Base-by-base conservation (phyloP, 2,329 filamentous ascomycete species). In the Alternaria novae-zelandiae region DNA sequence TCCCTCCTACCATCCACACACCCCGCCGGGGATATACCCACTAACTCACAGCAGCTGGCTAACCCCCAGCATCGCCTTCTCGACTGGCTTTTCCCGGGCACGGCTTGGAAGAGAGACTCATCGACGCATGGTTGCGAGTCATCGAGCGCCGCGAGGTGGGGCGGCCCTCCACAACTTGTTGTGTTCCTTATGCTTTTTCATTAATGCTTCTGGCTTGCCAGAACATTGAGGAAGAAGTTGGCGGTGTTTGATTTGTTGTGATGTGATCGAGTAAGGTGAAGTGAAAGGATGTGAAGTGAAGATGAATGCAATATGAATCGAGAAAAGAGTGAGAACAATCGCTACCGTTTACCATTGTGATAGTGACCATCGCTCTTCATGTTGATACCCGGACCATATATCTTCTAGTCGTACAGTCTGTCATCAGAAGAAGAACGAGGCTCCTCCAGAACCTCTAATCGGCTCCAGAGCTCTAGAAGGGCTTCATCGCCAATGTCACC, bases 201-300 rank as follows among this genome's bases (percentile, higher is more conserved):
- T 63, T 60, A 46, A 25, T 56, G 23, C 15, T 10, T 41, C 36
- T 53, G 49, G 61, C 51, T 56, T 53, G 61, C 57, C 13, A 59
- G 57, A 15, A n/a, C 45, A 49, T 60, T 56, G 57, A 63, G 53
- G 61, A 56, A 63, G 61, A 44, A 45, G 49, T 11, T 32, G 9
- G 36, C 36, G 36, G 9, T 41, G 36, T 17, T 41, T 41, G 4
- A 17, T 41, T 30, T 44, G n/a, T 36, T 25, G 15, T 30, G 13
- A 15, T 23, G 17, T n/a, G 12, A 20, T 30, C 44, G 6, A 20
- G 28, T 25, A n/a, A 21, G 36, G 15, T 41, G 15, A 54, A 26
- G 51, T 54, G 13, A 41, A 17, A 17, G n/a, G 3, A 36, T 25
- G 17, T 12, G 23, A 44, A 15, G 10, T 36, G 53, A 44, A 28